Percentiles rank a stretch among this genome's conserved stretches.
phyloP scores from a whole-genome alignment of 2,329 filamentous ascomycete genomes.

The Pyrenochaeta sp. region DNA sequence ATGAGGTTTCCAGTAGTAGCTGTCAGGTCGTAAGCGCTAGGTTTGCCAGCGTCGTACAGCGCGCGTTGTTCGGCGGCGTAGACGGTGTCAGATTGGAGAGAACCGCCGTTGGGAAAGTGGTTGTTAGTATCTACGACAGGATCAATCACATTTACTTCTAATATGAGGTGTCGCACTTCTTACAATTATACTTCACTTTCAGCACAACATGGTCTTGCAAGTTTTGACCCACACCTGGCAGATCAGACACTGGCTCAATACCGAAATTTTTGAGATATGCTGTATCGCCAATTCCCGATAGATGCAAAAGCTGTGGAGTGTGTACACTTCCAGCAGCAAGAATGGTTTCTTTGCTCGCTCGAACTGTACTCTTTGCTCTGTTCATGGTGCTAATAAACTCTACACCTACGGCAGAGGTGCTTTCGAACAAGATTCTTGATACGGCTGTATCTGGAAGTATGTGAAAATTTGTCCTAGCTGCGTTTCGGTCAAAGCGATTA shows the following conservation, averaged over 20 bases:
- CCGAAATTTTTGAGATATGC: constrained; percentile 13
- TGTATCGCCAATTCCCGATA: constrained; percentile 65
- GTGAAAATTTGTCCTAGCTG: constrained; percentile 40
- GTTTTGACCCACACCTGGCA: constrained; percentile 39
- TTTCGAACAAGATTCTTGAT: constrained; percentile 23
- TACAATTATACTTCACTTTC: constrained; percentile 32
- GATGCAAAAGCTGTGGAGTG: constrained; percentile 69
- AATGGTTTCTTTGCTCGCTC: constrained; percentile 60
- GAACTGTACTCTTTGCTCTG: constrained; percentile 9
- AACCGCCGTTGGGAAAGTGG: constrained; percentile 24
- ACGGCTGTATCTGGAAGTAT: constrained; percentile 32
- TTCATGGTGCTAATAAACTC: constrained; percentile 15
- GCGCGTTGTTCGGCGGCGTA: constrained; percentile 38
- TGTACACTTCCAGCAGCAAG: constrained; percentile 66
- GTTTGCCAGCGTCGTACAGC: constrained; percentile 32
- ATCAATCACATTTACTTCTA: background rate
- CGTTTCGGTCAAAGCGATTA: constrained; percentile 42
- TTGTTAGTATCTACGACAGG: constrained; percentile 15
- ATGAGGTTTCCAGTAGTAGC: constrained; percentile 25
- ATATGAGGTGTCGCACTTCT: background rate
- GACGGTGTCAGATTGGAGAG: constrained; percentile 30
- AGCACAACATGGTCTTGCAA: constrained; percentile 36
- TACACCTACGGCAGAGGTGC: constrained; percentile 26
- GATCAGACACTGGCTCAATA: constrained; percentile 23
- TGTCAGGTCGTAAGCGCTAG: constrained; percentile 39